Percentiles rank a stretch among this genome's conserved stretches.
Evolutionary conservation across 202 grass and related monocot genomes (phyloP).

Genomic region (Elaeis oleifera): DNA sequence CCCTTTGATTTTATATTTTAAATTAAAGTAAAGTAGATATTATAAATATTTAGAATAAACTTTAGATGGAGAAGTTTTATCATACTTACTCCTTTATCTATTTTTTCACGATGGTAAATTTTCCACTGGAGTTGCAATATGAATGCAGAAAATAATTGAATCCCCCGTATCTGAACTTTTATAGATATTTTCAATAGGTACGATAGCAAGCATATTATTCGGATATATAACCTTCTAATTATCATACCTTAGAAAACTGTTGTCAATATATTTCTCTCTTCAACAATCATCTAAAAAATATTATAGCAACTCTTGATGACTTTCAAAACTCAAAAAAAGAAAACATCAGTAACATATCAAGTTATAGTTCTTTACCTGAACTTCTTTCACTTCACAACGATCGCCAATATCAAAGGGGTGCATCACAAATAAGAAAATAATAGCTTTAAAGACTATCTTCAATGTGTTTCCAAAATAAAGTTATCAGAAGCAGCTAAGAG

Average conservation of each 20-base stretch:
- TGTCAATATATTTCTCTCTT: slow-evolving; percentile 97
- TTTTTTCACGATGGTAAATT: background rate
- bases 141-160: background rate
- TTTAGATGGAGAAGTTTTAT: background rate
- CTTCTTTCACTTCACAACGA: slow-evolving; percentile 55
- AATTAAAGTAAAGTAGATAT: no score
- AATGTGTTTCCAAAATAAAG: slow-evolving; percentile 86
- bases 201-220: background rate
- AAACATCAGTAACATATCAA: background rate
- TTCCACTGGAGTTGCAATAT: slow-evolving; percentile 3
- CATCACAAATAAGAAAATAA: no score
- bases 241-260: background rate
- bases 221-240: background rate
- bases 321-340: background rate
- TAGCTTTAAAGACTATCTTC: no score
- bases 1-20: no score
- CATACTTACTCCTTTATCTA: background rate
- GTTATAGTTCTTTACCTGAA: slow-evolving; percentile 35
- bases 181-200: background rate
- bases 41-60: no score
- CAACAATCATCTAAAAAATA: slow-evolving; percentile 55
- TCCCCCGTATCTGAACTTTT: background rate
- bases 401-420: slow-evolving; percentile 94
- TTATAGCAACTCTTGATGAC: background rate
- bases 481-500: slow-evolving; percentile 66